Conservation (phyloP, 2,329 filamentous ascomycete species). For the Colletotrichum sublineola region DNA sequence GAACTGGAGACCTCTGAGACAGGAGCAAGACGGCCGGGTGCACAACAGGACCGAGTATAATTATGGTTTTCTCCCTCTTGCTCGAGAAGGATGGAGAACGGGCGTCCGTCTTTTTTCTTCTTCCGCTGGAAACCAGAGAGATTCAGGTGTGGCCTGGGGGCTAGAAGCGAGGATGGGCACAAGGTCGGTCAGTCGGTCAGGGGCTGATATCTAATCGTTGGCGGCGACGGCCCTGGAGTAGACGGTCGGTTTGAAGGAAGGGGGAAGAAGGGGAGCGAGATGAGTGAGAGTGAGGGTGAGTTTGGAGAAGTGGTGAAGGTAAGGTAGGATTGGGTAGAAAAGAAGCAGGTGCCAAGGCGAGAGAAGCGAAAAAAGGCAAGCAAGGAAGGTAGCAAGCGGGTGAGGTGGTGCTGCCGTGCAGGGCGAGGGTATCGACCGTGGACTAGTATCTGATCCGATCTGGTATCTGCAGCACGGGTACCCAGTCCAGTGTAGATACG, state of each 20-base stretch:
- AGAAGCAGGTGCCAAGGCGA: conserved; percentile 33
- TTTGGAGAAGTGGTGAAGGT: conserved; percentile 24
- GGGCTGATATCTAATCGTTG: neutral
- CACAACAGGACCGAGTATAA: conserved; percentile 33
- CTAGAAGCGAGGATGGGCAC: neutral
- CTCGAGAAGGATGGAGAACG: neutral
- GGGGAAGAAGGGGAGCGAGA: neutral
- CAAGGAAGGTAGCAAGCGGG: conserved; percentile 20
- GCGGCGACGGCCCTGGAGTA: neutral
- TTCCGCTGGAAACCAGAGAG: neutral
- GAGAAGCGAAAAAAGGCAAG: conserved; percentile 31
- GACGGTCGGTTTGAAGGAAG: neutral
- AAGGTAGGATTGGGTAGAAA: conserved; percentile 33
- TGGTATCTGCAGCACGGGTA: conserved; percentile 26
- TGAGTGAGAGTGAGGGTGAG: conserved; percentile 9
- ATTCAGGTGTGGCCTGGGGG: conserved; percentile 17
- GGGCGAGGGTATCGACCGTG: conserved; percentile 2
- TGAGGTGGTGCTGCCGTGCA: conserved; percentile 32
- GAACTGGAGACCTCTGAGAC: conserved; percentile 35
- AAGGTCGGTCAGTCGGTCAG: conserved; percentile 3
- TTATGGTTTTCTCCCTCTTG: conserved; percentile 18
- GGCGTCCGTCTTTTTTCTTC: conserved; percentile 1
- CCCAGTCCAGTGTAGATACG: conserved; percentile 10
- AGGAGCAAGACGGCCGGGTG: conserved; percentile 28
- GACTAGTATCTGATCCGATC: conserved; percentile 13